phyloP scores from a whole-genome alignment of 805 yeast genomes.

The Candida suzukii region DNA sequence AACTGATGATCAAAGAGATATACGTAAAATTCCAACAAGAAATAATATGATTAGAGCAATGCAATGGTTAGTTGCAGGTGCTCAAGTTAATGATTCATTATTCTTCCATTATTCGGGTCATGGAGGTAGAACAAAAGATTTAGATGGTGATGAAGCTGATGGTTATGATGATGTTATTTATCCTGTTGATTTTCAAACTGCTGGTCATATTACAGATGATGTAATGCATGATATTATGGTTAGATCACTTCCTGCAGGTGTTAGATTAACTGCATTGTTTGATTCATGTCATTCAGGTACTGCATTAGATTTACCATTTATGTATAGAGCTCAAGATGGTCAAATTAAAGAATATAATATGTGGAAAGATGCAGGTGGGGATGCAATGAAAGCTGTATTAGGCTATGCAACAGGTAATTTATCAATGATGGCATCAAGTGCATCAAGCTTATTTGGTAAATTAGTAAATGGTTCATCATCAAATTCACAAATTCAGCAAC shows the following conservation, averaged over 20 bases:
- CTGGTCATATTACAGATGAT: constrained; percentile 71
- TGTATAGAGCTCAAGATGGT: constrained; percentile 72
- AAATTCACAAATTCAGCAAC: constrained; percentile 35
- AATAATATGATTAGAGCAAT: constrained; percentile 70
- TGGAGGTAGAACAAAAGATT: constrained; percentile 69
- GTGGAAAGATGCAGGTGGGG: constrained; percentile 67
- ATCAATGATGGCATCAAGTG: constrained; percentile 33
- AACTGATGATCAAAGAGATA: constrained; percentile 47
- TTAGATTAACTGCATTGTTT: constrained; percentile 69
- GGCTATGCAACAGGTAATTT: constrained; percentile 57
- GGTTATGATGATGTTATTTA: constrained; percentile 31
- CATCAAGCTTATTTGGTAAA: constrained; percentile 26
- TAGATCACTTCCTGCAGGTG: constrained; percentile 61
- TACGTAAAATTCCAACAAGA: constrained; percentile 49
- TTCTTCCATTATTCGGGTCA: constrained; percentile 86
- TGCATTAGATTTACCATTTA: constrained; percentile 71
- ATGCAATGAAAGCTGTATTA: constrained; percentile 50
- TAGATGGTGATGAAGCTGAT: constrained; percentile 30
- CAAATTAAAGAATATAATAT: constrained; percentile 74
- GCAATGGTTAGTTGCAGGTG: constrained; percentile 73
- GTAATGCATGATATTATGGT: constrained; percentile 68
- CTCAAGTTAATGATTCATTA: constrained; percentile 69
- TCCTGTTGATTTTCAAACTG: constrained; percentile 42
- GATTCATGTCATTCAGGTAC: constrained; percentile 89
- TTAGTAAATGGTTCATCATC: constrained; percentile 26